phyloP scores from a whole-genome alignment of 768 basidiomycete genomes.

The Phaeotremella fagi region DNA sequence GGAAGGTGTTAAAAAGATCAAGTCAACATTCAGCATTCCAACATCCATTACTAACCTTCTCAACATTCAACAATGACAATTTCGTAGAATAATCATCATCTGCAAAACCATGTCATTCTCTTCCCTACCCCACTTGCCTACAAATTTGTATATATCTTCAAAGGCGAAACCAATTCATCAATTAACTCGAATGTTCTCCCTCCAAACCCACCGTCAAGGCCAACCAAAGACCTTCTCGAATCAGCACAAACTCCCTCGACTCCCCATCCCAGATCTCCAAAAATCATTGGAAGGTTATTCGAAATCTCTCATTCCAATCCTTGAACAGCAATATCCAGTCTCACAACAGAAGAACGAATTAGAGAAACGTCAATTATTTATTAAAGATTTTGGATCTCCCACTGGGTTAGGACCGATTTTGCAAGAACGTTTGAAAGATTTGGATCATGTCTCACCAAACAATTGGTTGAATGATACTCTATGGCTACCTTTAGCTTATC shows the following conservation, averaged over 20 bases:
- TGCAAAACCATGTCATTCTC: neutral
- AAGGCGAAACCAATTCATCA: neutral
- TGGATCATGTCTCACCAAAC: slow-evolving; percentile 74
- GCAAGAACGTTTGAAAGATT: slow-evolving; percentile 70
- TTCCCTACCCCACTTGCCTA: neutral
- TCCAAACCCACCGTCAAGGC: slow-evolving; percentile 20
- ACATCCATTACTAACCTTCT: too few relatives aligned
- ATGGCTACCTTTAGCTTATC: slow-evolving; percentile 83
- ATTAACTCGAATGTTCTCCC: slow-evolving; percentile 42
- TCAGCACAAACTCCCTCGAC: slow-evolving; percentile 56
- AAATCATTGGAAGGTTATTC: slow-evolving; percentile 73
- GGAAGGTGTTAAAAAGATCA: too few relatives aligned
- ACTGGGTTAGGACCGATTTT: slow-evolving; percentile 62
- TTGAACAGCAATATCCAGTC: slow-evolving; percentile 63
- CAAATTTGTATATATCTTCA: too few relatives aligned
- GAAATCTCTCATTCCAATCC: slow-evolving; percentile 68
- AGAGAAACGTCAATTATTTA: slow-evolving; percentile 58
- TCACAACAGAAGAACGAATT: slow-evolving; percentile 56
- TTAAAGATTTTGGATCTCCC: slow-evolving; percentile 60
- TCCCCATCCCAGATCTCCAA: slow-evolving; percentile 76
- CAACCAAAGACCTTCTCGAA: slow-evolving; percentile 46
- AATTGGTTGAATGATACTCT: slow-evolving; percentile 95
- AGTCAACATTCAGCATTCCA: too few relatives aligned
- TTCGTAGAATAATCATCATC: too few relatives aligned
- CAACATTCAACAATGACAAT: too few relatives aligned